Evolutionary conservation across 345 rosid genomes (phyloP).

Genomic region (Laguncularia racemosa): DNA sequence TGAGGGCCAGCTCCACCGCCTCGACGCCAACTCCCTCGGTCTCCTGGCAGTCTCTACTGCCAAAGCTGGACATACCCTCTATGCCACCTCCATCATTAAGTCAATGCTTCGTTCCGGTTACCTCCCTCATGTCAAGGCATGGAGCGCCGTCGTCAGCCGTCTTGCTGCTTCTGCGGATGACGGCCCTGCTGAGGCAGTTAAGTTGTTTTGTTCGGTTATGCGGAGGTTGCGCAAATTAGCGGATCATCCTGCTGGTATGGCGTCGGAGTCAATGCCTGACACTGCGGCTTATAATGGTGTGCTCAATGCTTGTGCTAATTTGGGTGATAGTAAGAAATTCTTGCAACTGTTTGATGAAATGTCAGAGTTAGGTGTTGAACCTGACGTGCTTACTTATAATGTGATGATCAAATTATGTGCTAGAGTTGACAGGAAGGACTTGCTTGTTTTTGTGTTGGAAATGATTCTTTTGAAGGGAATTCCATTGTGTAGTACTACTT

Average conservation of each 20-base stretch:
- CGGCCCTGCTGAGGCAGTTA: slow-evolving; percentile 55
- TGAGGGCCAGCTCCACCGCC: slow-evolving; percentile 79
- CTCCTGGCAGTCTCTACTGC: slow-evolving; percentile 80
- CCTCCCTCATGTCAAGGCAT: slow-evolving; percentile 86
- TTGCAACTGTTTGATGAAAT: slow-evolving; percentile 62
- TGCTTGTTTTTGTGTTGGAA: slow-evolving; percentile 77
- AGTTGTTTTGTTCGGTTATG: slow-evolving; percentile 43
- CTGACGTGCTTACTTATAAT: slow-evolving; percentile 75
- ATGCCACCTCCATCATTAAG: slow-evolving; percentile 63
- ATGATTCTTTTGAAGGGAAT: slow-evolving; percentile 47
- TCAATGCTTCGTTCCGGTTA: slow-evolving; percentile 94
- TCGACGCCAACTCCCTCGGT: slow-evolving; percentile 87
- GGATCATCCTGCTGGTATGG: slow-evolving; percentile 29
- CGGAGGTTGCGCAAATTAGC: slow-evolving; percentile 41
- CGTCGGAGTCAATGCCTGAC: slow-evolving; percentile 61
- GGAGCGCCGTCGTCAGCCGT: slow-evolving; percentile 77
- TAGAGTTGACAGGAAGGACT: slow-evolving; percentile 49
- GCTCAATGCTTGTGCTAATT: slow-evolving; percentile 79
- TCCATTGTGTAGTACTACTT: slow-evolving; percentile 61
- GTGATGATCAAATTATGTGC: slow-evolving; percentile 86
- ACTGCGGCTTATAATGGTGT: slow-evolving; percentile 76
- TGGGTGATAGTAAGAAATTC: slow-evolving; percentile 56
- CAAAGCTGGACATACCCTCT: slow-evolving; percentile 60
- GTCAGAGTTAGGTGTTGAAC: slow-evolving; percentile 47
- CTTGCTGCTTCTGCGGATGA: slow-evolving; percentile 61